Base-by-base conservation (phyloP, 805 yeast genomes). In the Suhomyces faveliae region DNA sequence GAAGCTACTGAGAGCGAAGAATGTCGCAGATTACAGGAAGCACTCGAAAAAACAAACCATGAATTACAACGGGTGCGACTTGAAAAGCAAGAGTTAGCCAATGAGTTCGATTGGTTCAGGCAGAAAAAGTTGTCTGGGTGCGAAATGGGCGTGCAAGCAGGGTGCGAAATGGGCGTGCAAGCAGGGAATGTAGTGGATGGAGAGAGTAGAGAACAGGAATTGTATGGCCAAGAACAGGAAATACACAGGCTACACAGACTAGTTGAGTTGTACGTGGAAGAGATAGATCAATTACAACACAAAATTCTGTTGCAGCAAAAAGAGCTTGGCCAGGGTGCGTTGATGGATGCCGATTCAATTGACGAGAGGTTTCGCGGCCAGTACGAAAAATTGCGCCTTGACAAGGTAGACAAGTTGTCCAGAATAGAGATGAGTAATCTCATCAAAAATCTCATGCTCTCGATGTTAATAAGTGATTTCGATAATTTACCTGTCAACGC, bases 401-500 rank as follows among this genome's bases (percentile, higher is more conserved):
- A 46, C 11, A 56, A 65, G 44, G 57, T 70, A n/a, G 76, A 71
- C 50, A 33, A 45, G 2, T 51, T 70, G 43, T 48, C 62, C 20
- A 59, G 53, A 43, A 50, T 52, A 8, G 68, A 69, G 51, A 53
- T 67, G 57, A 51, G 61, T 21, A 67, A 66, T 48, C 37, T 64
- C 24, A 53, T 71, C 49, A 71, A 71, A 43, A 62, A 63, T 48
- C 45, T 70, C 10, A 61, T 71, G 67, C 60, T 68, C 12, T 60
- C 67, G 33, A 53, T 73, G 33, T 58, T 68, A 30, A 60, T 70
- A 15, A 58, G 69, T 23, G 64, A 64, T 46, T 62, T 59, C 40
- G 64, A 59, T 43, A 56, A 60, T 39, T 54, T 69, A 6, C 68
- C 70, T 11, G 38, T 43, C 4, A 61, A 62, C 37, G 48, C 66